phyloP scores from a whole-genome alignment of 345 rosid genomes.

The Ricinus communis region DNA sequence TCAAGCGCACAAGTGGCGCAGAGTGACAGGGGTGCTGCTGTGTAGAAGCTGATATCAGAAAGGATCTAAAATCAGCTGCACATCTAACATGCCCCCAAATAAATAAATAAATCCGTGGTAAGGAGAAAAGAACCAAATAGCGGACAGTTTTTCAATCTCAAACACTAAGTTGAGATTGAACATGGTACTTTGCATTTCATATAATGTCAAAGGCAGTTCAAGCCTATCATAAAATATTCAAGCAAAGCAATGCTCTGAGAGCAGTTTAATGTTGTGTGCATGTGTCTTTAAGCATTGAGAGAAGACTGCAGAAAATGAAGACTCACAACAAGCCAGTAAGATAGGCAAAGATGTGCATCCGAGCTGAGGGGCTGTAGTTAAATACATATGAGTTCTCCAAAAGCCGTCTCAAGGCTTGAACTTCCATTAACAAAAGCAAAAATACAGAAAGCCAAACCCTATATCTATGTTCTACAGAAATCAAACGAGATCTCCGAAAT shows the following conservation, averaged over 20 bases:
- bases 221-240: not conserved
- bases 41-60: conserved; percentile 52
- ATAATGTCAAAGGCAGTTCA: not conserved
- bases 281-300: not conserved
- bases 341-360: conserved; percentile 62
- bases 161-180: not conserved
- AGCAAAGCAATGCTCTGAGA: not conserved
- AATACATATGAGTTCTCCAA: conserved; percentile 56
- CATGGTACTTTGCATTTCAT: not conserved
- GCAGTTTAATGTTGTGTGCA: not conserved
- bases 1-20: conserved; percentile 47
- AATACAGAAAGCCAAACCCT: conserved; percentile 57
- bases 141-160: no score
- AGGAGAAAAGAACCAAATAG: not conserved
- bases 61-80: not conserved
- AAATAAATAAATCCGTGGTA: conserved; percentile 2
- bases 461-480: conserved; percentile 37
- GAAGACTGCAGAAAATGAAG: no score
- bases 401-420: conserved; percentile 67
- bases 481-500: conserved; percentile 37
- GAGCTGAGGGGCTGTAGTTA: conserved; percentile 63
- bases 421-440: conserved; percentile 65
- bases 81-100: not conserved
- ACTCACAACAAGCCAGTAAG: conserved; percentile 65
- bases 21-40: conserved; percentile 58